These are phyloP conservation scores for Fusarium nelsonii DNA, from an alignment of 2,329 filamentous ascomycete species.

Conservation along the genomic window DNA sequence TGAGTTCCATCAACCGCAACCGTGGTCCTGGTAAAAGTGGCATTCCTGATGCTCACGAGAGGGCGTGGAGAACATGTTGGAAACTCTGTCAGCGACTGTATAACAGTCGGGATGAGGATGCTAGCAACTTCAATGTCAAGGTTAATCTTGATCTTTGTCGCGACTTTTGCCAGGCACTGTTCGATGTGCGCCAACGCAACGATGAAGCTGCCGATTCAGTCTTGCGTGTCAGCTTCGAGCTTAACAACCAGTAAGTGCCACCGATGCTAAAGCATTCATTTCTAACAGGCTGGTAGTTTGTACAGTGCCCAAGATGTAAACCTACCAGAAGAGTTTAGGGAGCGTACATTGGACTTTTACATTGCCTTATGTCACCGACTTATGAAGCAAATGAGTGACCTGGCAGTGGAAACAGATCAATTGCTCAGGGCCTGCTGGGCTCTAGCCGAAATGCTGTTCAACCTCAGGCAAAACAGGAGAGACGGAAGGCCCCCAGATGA, in stretches of 20 bases:
- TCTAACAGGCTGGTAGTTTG: conserved; percentile 63
- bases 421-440: conserved; percentile 89
- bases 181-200: conserved; percentile 83
- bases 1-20: conserved; percentile 86
- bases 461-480: conserved; percentile 82
- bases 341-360: conserved; percentile 93
- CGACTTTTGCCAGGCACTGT: conserved; percentile 91
- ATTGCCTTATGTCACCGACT: conserved; percentile 91
- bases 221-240: conserved; percentile 90
- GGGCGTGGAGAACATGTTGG: conserved; percentile 95
- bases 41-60: conserved; percentile 82
- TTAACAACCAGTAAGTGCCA: conserved; percentile 84
- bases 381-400: conserved; percentile 90
- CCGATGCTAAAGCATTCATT: conserved; percentile 6
- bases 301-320: conserved; percentile 89
- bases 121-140: conserved; percentile 74
- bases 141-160: conserved; percentile 87
- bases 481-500: conserved; percentile 81
- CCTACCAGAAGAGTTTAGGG: conserved; percentile 86
- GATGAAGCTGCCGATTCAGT: conserved; percentile 88
- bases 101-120: conserved; percentile 79
- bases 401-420: conserved; percentile 85
- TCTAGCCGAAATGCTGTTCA: conserved; percentile 93
- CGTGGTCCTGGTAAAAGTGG: conserved; percentile 81
- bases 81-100: conserved; percentile 91